Evolutionary conservation across 495 filamentous ascomycete genomes (phyloP).

Genomic region (Alectoria sarmentosa): DNA sequence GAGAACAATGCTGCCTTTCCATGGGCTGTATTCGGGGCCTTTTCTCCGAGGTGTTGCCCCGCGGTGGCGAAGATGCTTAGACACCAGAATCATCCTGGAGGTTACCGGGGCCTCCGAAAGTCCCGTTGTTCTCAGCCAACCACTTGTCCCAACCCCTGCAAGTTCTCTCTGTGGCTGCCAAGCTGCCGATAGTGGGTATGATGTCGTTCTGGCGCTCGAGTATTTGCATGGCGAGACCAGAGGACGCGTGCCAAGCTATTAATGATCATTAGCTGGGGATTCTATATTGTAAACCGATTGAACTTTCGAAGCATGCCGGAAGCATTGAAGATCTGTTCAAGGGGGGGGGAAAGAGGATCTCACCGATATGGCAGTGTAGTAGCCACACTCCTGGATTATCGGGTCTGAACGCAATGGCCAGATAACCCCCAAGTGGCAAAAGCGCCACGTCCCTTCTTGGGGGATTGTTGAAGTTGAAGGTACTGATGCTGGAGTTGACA

Average conservation of each 20-base stretch:
- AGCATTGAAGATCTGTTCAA: too few species aligned
- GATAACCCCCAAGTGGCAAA: constrained; percentile 38
- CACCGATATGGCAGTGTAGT: constrained; percentile 49
- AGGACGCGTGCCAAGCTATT: constrained; percentile 42
- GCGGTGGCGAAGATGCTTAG: neutral
- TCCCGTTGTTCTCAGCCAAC: neutral
- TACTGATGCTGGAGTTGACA: constrained; percentile 11
- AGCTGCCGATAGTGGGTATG: neutral
- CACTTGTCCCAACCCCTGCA: constrained; percentile 9
- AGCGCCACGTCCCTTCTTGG: constrained; percentile 47
- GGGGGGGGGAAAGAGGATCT: constrained; percentile 24
- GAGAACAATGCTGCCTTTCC: too few species aligned
- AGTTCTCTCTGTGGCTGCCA: neutral
- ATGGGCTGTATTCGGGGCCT: too few species aligned
- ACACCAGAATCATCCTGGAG: constrained; percentile 11
- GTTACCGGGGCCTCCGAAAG: neutral
- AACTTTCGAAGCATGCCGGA: too few species aligned
- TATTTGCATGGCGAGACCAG: constrained; percentile 43
- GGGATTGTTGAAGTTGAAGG: constrained; percentile 41
- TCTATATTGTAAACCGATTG: too few species aligned
- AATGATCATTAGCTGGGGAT: neutral
- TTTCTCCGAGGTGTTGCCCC: neutral
- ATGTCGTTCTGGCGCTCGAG: constrained; percentile 35
- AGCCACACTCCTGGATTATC: constrained; percentile 54
- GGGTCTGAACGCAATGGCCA: constrained; percentile 46